Evolutionary conservation across 805 yeast genomes (phyloP).

Genomic region (Pichia insulana): DNA sequence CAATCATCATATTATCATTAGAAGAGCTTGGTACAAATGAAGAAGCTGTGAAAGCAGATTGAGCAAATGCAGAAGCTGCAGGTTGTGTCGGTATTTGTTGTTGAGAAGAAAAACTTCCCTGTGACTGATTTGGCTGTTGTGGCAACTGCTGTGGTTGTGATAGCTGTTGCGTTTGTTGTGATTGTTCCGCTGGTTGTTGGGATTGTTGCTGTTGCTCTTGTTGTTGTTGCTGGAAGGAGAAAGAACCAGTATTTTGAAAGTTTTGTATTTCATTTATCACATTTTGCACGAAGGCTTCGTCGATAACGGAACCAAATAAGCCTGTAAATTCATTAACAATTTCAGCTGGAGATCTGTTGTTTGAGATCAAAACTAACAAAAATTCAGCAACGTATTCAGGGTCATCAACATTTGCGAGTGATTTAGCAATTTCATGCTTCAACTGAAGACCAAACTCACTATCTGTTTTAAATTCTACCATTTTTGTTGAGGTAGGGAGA

Average conservation of each 20-base stretch:
- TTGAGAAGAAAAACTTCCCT: neutral
- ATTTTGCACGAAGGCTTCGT: conserved; percentile 45
- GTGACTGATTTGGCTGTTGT: conserved; percentile 11
- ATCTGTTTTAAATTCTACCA: conserved; percentile 22
- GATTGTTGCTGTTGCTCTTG: conserved; percentile 10
- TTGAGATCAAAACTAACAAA: conserved; percentile 60
- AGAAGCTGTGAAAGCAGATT: neutral
- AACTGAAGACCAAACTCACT: conserved; percentile 33
- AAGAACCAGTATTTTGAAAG: conserved; percentile 4
- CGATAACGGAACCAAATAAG: conserved; percentile 54
- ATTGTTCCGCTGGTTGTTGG: conserved; percentile 5
- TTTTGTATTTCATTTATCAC: conserved; percentile 49
- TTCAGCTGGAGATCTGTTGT: conserved; percentile 53
- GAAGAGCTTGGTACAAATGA: neutral
- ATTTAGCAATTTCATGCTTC: conserved; percentile 35
- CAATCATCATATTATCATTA: conserved; percentile 6
- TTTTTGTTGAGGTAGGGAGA: conserved; percentile 7
- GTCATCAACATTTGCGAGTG: conserved; percentile 39
- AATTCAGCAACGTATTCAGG: conserved; percentile 63
- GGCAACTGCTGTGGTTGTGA: conserved; percentile 13
- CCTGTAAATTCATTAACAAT: conserved; percentile 53
- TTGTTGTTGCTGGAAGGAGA: conserved; percentile 1
- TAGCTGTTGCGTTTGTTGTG: conserved; percentile 9
- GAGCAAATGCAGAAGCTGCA: neutral
- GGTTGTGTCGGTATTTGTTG: conserved; percentile 1